Evolutionary conservation across 2,329 filamentous ascomycete genomes (phyloP).

Genomic region (Xylariaceae sp.): DNA sequence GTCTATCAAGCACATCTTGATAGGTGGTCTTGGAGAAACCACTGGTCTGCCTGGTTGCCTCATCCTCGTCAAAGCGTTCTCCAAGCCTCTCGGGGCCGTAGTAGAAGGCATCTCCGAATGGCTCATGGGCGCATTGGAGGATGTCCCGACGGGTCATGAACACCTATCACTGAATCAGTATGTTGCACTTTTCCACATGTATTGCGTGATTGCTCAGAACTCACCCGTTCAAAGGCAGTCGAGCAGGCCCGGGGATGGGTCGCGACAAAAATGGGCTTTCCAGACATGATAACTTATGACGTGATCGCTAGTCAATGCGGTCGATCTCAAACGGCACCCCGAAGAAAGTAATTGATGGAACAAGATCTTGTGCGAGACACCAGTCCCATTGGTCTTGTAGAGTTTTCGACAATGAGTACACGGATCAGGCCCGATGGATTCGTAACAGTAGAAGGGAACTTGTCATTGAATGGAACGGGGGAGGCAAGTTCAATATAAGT

Average conservation of each 20-base stretch:
- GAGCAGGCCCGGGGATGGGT: constrained; percentile 95
- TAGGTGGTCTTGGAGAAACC: constrained; percentile 70
- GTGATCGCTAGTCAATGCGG: constrained; percentile 18
- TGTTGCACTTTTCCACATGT: constrained; percentile 7
- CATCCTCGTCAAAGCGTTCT: constrained; percentile 70
- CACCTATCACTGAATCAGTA: constrained; percentile 52
- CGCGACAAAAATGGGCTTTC: constrained; percentile 82
- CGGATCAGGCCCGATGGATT: not conserved
- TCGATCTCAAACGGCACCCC: constrained; percentile 24
- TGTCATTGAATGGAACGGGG: constrained; percentile 10
- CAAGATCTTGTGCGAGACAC: constrained; percentile 18
- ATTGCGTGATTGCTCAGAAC: constrained; percentile 27
- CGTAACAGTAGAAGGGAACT: constrained; percentile 1
- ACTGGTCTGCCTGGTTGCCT: constrained; percentile 49
- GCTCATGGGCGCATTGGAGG: constrained; percentile 85
- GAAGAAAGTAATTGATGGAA: constrained; percentile 28
- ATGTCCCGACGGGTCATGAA: constrained; percentile 91
- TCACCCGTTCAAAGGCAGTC: constrained; percentile 91
- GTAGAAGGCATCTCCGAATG: constrained; percentile 95
- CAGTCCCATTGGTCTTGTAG: constrained; percentile 18
- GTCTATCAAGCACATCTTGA: constrained; percentile 70
- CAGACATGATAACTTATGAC: constrained; percentile 54
- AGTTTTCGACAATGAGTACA: not conserved
- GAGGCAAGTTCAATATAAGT: constrained; percentile 2
- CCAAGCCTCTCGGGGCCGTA: constrained; percentile 87